Base-by-base conservation (phyloP, 768 basidiomycete species). In the Tylopilus sp. region DNA sequence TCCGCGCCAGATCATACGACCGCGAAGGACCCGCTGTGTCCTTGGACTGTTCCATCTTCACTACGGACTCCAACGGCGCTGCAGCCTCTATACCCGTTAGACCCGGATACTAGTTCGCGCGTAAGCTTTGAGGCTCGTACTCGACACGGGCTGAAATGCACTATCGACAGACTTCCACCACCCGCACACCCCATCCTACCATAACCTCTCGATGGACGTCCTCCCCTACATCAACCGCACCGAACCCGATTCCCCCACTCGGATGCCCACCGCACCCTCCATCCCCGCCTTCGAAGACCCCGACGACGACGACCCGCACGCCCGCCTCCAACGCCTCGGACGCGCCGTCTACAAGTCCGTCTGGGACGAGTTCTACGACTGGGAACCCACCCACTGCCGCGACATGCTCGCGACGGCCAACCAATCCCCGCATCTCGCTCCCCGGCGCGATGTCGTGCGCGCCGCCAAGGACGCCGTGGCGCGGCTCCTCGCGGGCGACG, bases 311-410 rank as follows among this genome's bases (percentile, higher is more conserved):
- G 24, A 44, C 5, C 41, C 42, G n/a, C 5, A 19, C 29, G 9
- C 29, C 6, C 49, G 22, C 4, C 44, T 58, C 16, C 8, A 16
- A 11, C 22, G 57, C 19, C 52, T 63, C 38, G 76, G 68, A 4
- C 57, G 61, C 4, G 40, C 48, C 5, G 61, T 73, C 28, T 79
- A 76, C 57, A 58, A 62, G 30, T 54, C 58, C 1, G 65, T 75
- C 26, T 81, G 80, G 79, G 38, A 60, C 4, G 72, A 74, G 9
- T 81, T 79, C 58, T 80, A 80, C 44, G 48, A 50, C n/a, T 78
- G 76, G 75, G 78, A 81, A 52, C 59, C 62, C 2, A 52, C 48
- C 0, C 56, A 71, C 9, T 76, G 70, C 48, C 24, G 33, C n/a
- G 58, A 64, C 2, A 56, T 65, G 8, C 57, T 74, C 41, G 44